Evolutionary conservation across 2,329 filamentous ascomycete genomes (phyloP), one percentile per base, ranked within the genome.

Genomic region (Diaporthe destruens): DNA sequence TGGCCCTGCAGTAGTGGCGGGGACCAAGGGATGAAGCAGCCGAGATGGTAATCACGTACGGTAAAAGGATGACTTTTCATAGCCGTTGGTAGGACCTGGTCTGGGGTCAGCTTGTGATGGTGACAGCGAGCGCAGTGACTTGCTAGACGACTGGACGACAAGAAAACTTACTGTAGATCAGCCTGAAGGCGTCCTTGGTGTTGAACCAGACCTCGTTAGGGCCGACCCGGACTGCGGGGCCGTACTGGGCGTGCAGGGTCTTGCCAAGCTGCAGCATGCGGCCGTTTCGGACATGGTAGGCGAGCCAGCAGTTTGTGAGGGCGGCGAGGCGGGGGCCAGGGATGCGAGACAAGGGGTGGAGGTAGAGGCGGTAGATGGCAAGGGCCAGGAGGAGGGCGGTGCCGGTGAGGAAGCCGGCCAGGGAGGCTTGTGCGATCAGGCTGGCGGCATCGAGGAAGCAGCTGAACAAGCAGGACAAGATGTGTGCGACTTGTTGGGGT

Each of bases 131-230:
- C 29, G 29, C 29, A 29, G 29, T 29, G 29, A 29, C 29, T 29
- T 29, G 29, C 29, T 29, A n/a, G n/a, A n/a, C n/a, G n/a, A n/a
- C n/a, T n/a, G 5, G 29, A 29, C 29, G 29, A 29, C 5, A 29
- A 2, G 5, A 6, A 7, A 29, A 76, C 83, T 23, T 74, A 87
- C 86, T 80, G 77, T 88, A 89, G 9, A 88, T 86, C 1, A 79
- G 75, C 70, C 82, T 82, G 72, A 85, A 87, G 0, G 84, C 87
- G 61, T 87, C 85, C 29, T 77, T 81, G 3, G 83, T 86, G 72
- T 85, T 79, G 36, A 88, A 85, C 84, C 87, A 89, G 7, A 89
- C 81, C 76, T 89, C 87, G 44, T 87, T 83, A 0, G 88, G 87
- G 0, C 85, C 85, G 9, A 89, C 83, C 0, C 88, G 82, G n/a